Base-by-base conservation (phyloP, 1,139 yeast genomes). In the Blastobotrys arbuscula region DNA sequence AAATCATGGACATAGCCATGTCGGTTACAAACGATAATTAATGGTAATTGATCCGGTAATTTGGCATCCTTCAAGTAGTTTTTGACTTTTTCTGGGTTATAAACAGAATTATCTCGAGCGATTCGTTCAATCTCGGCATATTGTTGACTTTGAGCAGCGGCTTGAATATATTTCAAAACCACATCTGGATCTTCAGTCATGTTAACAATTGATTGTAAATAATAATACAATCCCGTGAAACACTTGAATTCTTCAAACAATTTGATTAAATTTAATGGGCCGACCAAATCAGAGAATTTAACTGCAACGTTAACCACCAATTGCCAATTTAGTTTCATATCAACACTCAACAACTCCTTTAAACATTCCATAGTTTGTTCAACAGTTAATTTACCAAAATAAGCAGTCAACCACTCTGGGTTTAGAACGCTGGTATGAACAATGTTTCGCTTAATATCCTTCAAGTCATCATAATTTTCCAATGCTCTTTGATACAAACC, bases 61-160 rank as follows among this genome's bases (percentile, higher is more conserved):
- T 87, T 82, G 57, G 90, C 88, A 67, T 94, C 98, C 71, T 92
- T 92, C 72, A 92, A 78, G 70, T 86, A 92, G 73, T 92, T 94
- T 75, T 92, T 94, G 52, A 94, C 97, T 71, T 90, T 90, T 68
- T 92, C 98, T 54, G 97, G 95, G 66, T 89, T 92, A 71, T 90
- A 94, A 53, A 87, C 92, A 59, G 82, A 86, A 73, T 92, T 92
- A 66, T 89, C 96, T 68, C 95, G 83, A 46, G 90, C 97, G 57
- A 92, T 80, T 68, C 98, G 82, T 73, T 94, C 98, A 61, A 92
- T 88, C 72, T 92, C 99, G 63, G 86, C 85, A 64, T 79, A 77
- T 73, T 94, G 98, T 55, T 90, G 90, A 69, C 87, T 76, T 63
- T 79, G 82, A 38, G 96, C 87, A 53, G 98, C 97, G 53, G 96